Percentiles rank a stretch among this genome's conserved stretches.
phyloP scores from a whole-genome alignment of 805 yeast genomes.

The Hanseniaspora nectarophila region DNA sequence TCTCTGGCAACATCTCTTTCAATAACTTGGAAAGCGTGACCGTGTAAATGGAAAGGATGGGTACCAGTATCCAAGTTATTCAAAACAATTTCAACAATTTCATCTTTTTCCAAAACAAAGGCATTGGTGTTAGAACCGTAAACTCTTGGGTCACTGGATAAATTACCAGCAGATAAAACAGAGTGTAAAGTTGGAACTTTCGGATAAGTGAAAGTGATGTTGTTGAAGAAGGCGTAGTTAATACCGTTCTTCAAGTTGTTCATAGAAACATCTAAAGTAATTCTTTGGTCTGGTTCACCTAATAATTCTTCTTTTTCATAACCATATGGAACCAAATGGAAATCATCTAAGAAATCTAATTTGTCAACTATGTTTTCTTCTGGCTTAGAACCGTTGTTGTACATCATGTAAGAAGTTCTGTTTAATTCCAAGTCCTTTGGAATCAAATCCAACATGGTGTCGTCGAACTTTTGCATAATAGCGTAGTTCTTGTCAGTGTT shows the following conservation, averaged over 20 bases:
- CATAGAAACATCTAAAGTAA: constrained; percentile 70
- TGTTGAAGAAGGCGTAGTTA: constrained; percentile 94
- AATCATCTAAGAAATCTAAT: constrained; percentile 59
- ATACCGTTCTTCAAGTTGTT: constrained; percentile 74
- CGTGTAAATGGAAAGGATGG: constrained; percentile 97
- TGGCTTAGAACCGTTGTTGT: constrained; percentile 37
- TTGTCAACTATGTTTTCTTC: constrained; percentile 36
- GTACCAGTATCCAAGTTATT: constrained; percentile 84
- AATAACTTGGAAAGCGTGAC: constrained; percentile 68
- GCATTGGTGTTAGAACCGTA: constrained; percentile 76
- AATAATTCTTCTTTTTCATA: constrained; percentile 38
- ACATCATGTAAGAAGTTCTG: constrained; percentile 63
- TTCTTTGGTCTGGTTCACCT: constrained; percentile 56
- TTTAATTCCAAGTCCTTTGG: constrained; percentile 59
- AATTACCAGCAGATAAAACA: constrained; percentile 59
- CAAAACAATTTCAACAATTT: constrained; percentile 63
- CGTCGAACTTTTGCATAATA: constrained; percentile 70
- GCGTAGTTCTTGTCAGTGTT: constrained; percentile 59
- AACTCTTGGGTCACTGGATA: constrained; percentile 39
- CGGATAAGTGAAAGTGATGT: constrained; percentile 64
- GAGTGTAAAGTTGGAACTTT: constrained; percentile 77
- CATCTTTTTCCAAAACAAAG: constrained; percentile 44
- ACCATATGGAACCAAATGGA: constrained; percentile 50
- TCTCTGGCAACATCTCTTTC: constrained; percentile 54
- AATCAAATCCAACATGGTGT: constrained; percentile 63